Percentiles rank a stretch among this genome's conserved stretches.
Evolutionary conservation across 306 rosid species (phyloP).

Genomic region (Rubus idaeus): DNA sequence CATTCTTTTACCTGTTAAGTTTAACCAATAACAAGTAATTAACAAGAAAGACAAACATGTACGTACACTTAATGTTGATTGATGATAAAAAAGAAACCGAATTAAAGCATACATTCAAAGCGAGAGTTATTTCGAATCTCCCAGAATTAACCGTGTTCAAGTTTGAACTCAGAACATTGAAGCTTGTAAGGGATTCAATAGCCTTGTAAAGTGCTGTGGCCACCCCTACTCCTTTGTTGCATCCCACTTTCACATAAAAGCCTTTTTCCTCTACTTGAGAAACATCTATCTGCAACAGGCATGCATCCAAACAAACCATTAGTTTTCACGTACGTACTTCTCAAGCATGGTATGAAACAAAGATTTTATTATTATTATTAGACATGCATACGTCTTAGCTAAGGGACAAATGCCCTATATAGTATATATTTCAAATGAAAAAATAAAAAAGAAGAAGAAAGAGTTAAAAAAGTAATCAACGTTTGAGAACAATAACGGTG

Average conservation of each 20-base stretch:
- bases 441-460: background rate
- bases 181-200: constrained; percentile 69
- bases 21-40: background rate
- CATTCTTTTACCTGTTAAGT: constrained; percentile 52
- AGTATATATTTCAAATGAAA: background rate
- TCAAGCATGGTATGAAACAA: background rate
- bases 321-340: background rate
- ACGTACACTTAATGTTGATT: background rate
- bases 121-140: constrained; percentile 56
- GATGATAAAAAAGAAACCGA: background rate
- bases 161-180: constrained; percentile 67
- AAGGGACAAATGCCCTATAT: background rate
- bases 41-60: background rate
- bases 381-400: background rate
- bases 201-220: constrained; percentile 65
- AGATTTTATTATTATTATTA: background rate
- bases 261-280: constrained; percentile 83
- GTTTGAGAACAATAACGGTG: background rate
- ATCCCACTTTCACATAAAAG: constrained; percentile 60
- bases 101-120: constrained; percentile 57
- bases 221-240: constrained; percentile 66
- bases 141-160: constrained; percentile 54
- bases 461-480: background rate
- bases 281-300: constrained; percentile 58
- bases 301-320: background rate